Conservation (phyloP, 1,284 basidiomycete species). For the Earliella scabrosa region DNA sequence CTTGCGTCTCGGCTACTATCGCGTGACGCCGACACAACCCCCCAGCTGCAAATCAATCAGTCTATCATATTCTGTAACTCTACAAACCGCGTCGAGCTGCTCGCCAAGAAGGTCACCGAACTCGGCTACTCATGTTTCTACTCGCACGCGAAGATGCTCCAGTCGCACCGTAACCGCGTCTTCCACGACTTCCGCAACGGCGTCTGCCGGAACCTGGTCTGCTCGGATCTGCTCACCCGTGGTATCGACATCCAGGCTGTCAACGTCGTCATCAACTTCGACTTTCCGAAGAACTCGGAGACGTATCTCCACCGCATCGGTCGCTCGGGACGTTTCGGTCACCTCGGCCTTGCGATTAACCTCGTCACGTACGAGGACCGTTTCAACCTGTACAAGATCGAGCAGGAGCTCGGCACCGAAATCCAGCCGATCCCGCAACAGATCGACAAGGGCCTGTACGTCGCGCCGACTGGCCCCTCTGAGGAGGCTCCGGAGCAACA, state of each 20-base stretch:
- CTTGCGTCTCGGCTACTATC: not conserved
- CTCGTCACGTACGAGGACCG: slow-evolving; percentile 96
- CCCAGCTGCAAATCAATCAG: slow-evolving; percentile 98
- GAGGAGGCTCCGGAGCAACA: slow-evolving; percentile 49
- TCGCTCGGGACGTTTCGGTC: slow-evolving; percentile 96
- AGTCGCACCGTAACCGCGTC: slow-evolving; percentile 97
- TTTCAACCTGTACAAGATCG: slow-evolving; percentile 97
- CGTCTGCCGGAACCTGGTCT: slow-evolving; percentile 97
- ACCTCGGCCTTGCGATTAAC: slow-evolving; percentile 96
- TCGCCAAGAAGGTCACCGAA: slow-evolving; percentile 99
- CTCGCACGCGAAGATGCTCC: slow-evolving; percentile 99
- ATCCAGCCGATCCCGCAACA: slow-evolving; percentile 93
- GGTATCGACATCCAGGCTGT: slow-evolving; percentile 99
- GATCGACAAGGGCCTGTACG: slow-evolving; percentile 95
- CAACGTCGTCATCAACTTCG: slow-evolving; percentile 99
- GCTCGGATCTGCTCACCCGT: slow-evolving; percentile 94
- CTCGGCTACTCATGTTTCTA: slow-evolving; percentile 99
- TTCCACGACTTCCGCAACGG: slow-evolving; percentile 99
- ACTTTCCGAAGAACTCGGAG: slow-evolving; percentile 98
- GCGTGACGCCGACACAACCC: slow-evolving; percentile 13
- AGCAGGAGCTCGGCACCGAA: slow-evolving; percentile 98
- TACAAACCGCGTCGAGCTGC: slow-evolving; percentile 97
- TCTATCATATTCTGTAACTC: slow-evolving; percentile 99
- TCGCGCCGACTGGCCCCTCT: slow-evolving; percentile 60
- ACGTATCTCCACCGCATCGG: slow-evolving; percentile 98